Base-by-base conservation (phyloP, 2,329 filamentous ascomycete genomes). In the Magnaporthiopsis incrustans region DNA sequence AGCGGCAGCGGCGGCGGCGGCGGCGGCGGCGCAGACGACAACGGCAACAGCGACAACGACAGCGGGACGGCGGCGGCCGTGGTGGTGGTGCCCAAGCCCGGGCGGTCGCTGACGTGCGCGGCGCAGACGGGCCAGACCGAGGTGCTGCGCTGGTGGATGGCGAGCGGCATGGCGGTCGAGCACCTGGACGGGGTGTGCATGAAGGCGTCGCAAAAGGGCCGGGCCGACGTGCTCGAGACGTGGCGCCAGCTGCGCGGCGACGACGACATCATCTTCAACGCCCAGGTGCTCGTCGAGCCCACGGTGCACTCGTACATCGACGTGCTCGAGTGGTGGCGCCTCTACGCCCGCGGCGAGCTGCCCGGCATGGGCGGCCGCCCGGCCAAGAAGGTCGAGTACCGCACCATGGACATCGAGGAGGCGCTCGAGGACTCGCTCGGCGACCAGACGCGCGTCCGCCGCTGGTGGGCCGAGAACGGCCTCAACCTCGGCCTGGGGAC, bases 341-440 rank as follows among this genome's bases (percentile, higher is more conserved):
- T 82, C 63, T 89, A 88, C 69, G 83, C 84, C 10, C 78, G 83
- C 63, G 81, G 84, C 61, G 79, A 82, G 70, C 76, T 84, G 38
- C 78, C 78, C 0, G 82, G 79, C 57, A 85, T 81, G 82, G 76
- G 80, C 57, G 82, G 82, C 22, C 77, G 80, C 38, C 78, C 78
- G 67, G 86, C 87, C 0, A 82, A 93, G 69, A 83, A 85, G 63
- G 92, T 97, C 32, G 92, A 96, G 75, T 97, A 97, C 76, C 93
- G 94, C 74, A 96, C 92, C 1, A 97, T 92, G 74, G 92, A 96
- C 74, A 95, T 98, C 66, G 93, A 97, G 74, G 94, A 97, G 76
- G 93, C 93, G 0, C 81, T 97, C 56, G 93, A 97, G 73, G 93
- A 97, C 73, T 91, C 91, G 27, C 85, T 94, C 61, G 85, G 84